Evolutionary conservation across 352 stramenopile species (phyloP).

Genomic region (Plasmopara muralis): DNA sequence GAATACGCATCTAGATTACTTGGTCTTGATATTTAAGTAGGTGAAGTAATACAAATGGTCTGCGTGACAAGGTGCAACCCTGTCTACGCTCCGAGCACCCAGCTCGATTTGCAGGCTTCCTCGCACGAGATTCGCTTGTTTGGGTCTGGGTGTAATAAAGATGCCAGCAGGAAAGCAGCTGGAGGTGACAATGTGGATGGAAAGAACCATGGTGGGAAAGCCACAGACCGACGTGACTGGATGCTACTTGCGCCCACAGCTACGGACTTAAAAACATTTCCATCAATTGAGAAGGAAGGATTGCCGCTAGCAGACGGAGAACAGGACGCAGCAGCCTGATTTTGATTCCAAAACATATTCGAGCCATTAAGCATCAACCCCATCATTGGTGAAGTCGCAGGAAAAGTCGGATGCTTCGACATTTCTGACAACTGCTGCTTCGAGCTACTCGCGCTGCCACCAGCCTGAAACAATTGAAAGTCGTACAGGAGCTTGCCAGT

Average conservation of each 20-base stretch:
- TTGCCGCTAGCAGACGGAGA: slow-evolving; percentile 19
- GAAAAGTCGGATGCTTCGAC: slow-evolving; percentile 22
- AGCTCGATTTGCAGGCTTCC: slow-evolving; percentile 72
- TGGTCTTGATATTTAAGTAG: slow-evolving; percentile 11
- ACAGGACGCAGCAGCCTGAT: slow-evolving; percentile 16
- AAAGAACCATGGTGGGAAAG: slow-evolving; percentile 84
- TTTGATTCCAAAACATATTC: slow-evolving; percentile 32
- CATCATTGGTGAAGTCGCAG: slow-evolving; percentile 28
- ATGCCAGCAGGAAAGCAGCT: slow-evolving; percentile 62
- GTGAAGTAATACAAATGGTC: slow-evolving; percentile 23
- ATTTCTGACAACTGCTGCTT: slow-evolving; percentile 22
- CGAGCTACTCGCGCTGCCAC: slow-evolving; percentile 3
- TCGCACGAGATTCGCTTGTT: slow-evolving; percentile 71
- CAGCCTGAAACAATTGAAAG: slow-evolving; percentile 35
- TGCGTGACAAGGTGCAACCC: background rate
- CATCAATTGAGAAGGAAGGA: slow-evolving; percentile 19
- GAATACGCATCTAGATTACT: slow-evolving; percentile 37
- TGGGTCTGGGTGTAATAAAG: slow-evolving; percentile 81
- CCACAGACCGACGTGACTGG: slow-evolving; percentile 34
- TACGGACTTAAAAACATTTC: slow-evolving; percentile 18
- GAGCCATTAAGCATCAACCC: slow-evolving; percentile 32
- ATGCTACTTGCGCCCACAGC: slow-evolving; percentile 14
- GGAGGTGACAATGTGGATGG: slow-evolving; percentile 56
- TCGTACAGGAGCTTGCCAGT: slow-evolving; percentile 66
- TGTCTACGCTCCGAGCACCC: slow-evolving; percentile 45